These are phyloP conservation scores for Collybia mongolica DNA, from an alignment of 768 basidiomycete species.

Conservation along the genomic window DNA sequence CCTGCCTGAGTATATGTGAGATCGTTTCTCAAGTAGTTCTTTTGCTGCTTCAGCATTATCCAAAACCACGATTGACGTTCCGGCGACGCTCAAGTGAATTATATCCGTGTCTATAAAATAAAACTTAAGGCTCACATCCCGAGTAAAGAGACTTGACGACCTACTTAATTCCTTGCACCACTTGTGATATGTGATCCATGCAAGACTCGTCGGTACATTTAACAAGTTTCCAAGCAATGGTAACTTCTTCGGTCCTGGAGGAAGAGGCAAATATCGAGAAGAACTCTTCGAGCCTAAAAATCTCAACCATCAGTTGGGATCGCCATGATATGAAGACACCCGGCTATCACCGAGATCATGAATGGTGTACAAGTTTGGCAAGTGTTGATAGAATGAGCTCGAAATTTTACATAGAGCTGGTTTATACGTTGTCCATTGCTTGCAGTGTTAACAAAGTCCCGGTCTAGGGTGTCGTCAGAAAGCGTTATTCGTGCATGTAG, in stretches of 20 bases:
- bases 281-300: background rate
- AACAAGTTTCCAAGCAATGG: slow-evolving; percentile 10
- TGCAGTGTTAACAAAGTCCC: too few species aligned
- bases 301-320: too few species aligned
- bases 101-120: slow-evolving; percentile 16
- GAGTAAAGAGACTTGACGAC: background rate
- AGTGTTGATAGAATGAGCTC: too few species aligned
- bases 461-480: too few species aligned
- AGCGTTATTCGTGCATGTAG: too few species aligned
- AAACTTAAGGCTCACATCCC: background rate
- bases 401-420: too few species aligned
- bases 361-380: too few species aligned
- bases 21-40: slow-evolving; percentile 22
- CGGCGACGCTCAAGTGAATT: slow-evolving; percentile 18
- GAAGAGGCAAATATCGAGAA: slow-evolving; percentile 1
- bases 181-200: slow-evolving; percentile 12
- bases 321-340: too few species aligned
- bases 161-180: slow-evolving; percentile 11
- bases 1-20: slow-evolving; percentile 18
- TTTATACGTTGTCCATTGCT: too few species aligned
- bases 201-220: background rate
- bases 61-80: slow-evolving; percentile 19
- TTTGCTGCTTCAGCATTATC: slow-evolving; percentile 16
- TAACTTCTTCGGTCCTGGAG: slow-evolving; percentile 5
- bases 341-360: too few species aligned